These are phyloP conservation scores for Ascochyta pisi DNA, from an alignment of 2,329 filamentous ascomycete species.

Conservation along the genomic window DNA sequence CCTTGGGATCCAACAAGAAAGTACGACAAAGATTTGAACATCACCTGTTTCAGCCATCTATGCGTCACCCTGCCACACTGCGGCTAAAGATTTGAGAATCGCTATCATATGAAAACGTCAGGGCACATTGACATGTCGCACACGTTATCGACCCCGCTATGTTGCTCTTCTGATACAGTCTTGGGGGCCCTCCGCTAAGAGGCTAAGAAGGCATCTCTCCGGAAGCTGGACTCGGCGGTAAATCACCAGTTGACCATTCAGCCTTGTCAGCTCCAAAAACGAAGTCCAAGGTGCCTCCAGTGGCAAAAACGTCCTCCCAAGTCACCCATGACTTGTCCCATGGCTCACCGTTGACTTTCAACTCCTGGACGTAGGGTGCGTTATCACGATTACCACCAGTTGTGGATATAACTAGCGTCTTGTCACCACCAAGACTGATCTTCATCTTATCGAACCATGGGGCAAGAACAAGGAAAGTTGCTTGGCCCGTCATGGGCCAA, in stretches of 20 bases:
- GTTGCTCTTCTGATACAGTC: not conserved
- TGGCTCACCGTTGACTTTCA: conserved; percentile 67
- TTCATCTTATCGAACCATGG: conserved; percentile 58
- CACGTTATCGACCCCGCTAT: not conserved
- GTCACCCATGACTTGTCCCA: conserved; percentile 72
- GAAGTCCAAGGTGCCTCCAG: conserved; percentile 67
- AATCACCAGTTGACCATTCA: conserved; percentile 65
- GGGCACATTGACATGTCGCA: not conserved
- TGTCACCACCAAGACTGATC: conserved; percentile 64
- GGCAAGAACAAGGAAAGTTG: conserved; percentile 67
- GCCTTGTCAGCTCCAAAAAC: conserved; percentile 62
- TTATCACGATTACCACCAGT: conserved; percentile 58
- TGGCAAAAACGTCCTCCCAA: conserved; percentile 70
- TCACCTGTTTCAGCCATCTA: conserved; percentile 7
- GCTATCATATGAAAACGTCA: not conserved
- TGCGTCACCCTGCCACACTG: not conserved
- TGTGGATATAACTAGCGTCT: conserved; percentile 62
- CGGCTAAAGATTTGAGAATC: not conserved
- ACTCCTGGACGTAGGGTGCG: conserved; percentile 67
- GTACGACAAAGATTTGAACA: not conserved
- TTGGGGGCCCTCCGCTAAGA: not conserved
- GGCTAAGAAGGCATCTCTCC: not conserved
- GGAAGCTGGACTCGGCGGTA: conserved; percentile 66
- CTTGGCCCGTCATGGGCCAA: conserved; percentile 66
- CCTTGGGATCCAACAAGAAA: conserved; percentile 1